A percentile compares a stretch with the other conserved stretches of the same genome.
Conservation (phyloP, 345 rosid genomes). For the Murraya koenigii region DNA sequence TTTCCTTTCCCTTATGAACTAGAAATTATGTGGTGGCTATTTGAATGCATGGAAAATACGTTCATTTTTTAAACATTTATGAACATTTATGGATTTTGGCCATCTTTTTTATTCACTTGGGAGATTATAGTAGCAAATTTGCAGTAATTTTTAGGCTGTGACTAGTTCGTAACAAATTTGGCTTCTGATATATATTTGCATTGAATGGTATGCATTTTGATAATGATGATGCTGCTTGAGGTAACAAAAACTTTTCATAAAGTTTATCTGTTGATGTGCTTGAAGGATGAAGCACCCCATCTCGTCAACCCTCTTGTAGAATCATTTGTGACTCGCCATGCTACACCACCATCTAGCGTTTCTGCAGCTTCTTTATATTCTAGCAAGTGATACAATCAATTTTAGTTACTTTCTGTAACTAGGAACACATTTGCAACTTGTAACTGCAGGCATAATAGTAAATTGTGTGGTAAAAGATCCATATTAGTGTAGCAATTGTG, state of each 20-base stretch:
- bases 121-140: no score
- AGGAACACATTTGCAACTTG: no score
- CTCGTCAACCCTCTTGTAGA: constrained; percentile 82
- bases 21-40: neutral
- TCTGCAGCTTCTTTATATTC: constrained; percentile 5
- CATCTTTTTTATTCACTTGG: no score
- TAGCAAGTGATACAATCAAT: no score
- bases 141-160: no score
- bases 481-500: no score
- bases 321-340: constrained; percentile 70
- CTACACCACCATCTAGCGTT: constrained; percentile 18
- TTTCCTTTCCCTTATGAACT: neutral
- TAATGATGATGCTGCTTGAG: neutral
- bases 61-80: neutral
- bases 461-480: no score
- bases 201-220: neutral
- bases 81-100: no score
- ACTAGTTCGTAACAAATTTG: no score
- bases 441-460: no score
- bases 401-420: no score
- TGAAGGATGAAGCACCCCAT: constrained; percentile 87
- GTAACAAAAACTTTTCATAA: neutral
- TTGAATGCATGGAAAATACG: neutral
- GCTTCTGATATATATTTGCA: neutral
- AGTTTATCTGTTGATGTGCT: constrained; percentile 6